Evolutionary conservation across 129 eudicot species (phyloP), one percentile per base, ranked within the genome.

Genomic region (Smallanthus sonchifolius): DNA sequence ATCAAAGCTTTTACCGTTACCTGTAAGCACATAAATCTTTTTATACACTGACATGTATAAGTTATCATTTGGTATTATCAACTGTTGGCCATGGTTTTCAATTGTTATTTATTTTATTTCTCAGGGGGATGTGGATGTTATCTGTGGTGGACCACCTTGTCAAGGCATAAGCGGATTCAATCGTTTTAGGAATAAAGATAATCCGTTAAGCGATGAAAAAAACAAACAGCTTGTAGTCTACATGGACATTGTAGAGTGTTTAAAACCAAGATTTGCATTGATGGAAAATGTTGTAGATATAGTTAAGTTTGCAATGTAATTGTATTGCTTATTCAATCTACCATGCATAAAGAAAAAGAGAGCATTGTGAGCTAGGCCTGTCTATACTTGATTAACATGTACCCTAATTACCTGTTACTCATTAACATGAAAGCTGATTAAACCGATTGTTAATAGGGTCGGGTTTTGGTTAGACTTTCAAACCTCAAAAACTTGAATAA

Each of bases 81-180:
- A n/a, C n/a, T n/a, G n/a, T n/a, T n/a, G n/a, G n/a, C n/a, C n/a
- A n/a, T n/a, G n/a, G 37, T 10, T 38, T 57, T 56, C 4, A 24
- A 42, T 52, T 17, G 42, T 72, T 56, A 3, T 66, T 42, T 17
- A 66, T 62, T 62, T 10, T 62, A 13, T 11, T 24, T 11, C 10
- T 70, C 5, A 94, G 98, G 97, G 96, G 3, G 70, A 79, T 66
- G 93, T 82, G 57, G 98, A 88, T 82, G 88, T 90, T 2, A 68
- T 94, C 4, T 90, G 97, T 69, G 98, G 98, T 3, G 98, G 98
- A 0, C 98, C 98, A 4, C 98, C 98, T 3, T 94, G 98, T 65
- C 98, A 94, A 64, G 98, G 98, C 4, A 86, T 94, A 16, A 94
- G 98, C 51, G 98, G 98, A 9, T 94, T 90, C 30, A 94, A 90